Conservation (phyloP, 2,329 filamentous ascomycete genomes). For the Cordyceps cicadae region DNA sequence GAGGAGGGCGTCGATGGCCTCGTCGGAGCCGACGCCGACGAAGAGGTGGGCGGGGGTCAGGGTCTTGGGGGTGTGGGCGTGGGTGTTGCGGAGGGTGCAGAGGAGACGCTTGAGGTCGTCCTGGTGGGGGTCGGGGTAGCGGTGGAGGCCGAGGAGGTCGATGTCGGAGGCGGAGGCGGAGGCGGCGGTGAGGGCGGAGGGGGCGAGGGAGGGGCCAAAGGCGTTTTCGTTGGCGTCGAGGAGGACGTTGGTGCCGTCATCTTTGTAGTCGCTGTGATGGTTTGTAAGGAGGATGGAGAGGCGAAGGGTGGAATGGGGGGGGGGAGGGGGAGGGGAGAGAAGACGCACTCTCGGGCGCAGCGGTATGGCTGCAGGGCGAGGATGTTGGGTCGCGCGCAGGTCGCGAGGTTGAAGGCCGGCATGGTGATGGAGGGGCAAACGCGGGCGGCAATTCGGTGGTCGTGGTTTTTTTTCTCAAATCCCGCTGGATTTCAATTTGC, state of each 20-base stretch:
- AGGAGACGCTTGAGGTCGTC: slow-evolving; percentile 75
- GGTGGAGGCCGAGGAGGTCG: slow-evolving; percentile 75
- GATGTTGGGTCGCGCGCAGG: slow-evolving; percentile 70
- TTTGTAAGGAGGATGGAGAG: slow-evolving; percentile 7
- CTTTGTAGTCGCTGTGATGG: slow-evolving; percentile 80
- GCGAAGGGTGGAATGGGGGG: slow-evolving; percentile 10
- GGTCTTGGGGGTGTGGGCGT: slow-evolving; percentile 64
- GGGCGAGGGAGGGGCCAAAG: slow-evolving; percentile 69
- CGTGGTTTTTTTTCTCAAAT: not conserved
- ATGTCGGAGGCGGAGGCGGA: slow-evolving; percentile 36
- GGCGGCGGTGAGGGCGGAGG: slow-evolving; percentile 28
- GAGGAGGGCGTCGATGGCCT: slow-evolving; percentile 90
- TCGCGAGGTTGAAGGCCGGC: slow-evolving; percentile 63
- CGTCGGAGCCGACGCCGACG: slow-evolving; percentile 90
- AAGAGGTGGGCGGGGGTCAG: slow-evolving; percentile 80
- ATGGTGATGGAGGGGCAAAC: slow-evolving; percentile 26
- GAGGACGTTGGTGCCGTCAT: slow-evolving; percentile 90
- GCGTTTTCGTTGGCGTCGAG: slow-evolving; percentile 98
- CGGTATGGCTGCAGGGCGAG: slow-evolving; percentile 69
- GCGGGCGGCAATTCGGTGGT: not conserved
- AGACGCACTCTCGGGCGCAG: slow-evolving; percentile 68
- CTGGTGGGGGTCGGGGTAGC: slow-evolving; percentile 97
- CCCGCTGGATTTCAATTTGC: not conserved
- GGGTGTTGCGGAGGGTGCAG: slow-evolving; percentile 79
- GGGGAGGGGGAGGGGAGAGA: slow-evolving; percentile 12